Conservation (phyloP, 768 basidiomycete genomes). For the Suillus luteus region DNA sequence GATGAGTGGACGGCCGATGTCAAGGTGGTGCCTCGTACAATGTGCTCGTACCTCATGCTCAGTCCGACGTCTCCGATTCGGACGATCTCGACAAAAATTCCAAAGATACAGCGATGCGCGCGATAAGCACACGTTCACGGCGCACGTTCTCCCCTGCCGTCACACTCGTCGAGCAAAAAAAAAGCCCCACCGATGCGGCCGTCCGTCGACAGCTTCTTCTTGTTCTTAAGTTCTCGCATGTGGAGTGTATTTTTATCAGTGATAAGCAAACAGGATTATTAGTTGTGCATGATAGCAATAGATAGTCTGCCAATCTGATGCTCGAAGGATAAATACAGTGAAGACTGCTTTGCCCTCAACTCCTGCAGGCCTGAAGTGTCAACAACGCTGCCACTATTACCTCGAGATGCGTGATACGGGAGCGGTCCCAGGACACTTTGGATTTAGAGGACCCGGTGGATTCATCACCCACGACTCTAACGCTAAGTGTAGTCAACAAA, state of each 20-base stretch:
- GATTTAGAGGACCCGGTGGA: neutral
- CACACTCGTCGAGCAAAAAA: neutral
- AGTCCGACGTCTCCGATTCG: too few species aligned
- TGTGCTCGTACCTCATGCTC: too few species aligned
- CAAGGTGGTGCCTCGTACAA: too few species aligned
- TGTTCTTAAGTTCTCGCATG: neutral
- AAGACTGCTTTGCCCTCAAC: neutral
- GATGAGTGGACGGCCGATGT: too few species aligned
- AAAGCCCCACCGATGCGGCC: neutral
- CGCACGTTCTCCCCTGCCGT: neutral
- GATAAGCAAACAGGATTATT: neutral
- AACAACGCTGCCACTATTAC: neutral
- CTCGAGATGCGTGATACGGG: neutral
- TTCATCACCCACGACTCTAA: neutral
- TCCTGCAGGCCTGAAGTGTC: neutral
- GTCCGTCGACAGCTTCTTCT: neutral
- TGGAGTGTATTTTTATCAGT: neutral
- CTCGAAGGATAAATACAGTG: neutral
- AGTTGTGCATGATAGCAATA: neutral
- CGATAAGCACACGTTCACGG: neutral
- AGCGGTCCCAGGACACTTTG: neutral
- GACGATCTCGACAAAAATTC: too few species aligned
- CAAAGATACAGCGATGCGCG: neutral
- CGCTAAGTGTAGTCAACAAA: conserved; percentile 64
- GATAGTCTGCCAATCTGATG: neutral